Evolutionary conservation across 768 basidiomycete species (phyloP), one percentile per base, ranked within the genome.

Genomic region (Hysterangium stoloniferum): DNA sequence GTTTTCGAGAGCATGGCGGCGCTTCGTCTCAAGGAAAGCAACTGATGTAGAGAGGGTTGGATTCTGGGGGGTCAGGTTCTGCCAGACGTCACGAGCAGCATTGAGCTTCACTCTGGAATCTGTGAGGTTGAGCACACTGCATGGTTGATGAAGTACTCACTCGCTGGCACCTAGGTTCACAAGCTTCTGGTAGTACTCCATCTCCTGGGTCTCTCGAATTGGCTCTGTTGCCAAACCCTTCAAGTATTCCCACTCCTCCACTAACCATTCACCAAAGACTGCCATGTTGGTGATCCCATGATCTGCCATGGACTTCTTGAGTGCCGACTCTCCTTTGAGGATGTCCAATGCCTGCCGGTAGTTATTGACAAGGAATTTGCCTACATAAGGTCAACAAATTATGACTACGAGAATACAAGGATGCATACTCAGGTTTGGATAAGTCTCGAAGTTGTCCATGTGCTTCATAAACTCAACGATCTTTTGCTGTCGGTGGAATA

Each of bases 401-500:
- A 7, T 6, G 8, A 40, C 17, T 22, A 55, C 44, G 56, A 59
- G 31, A 53, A 32, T 7, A 47, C 49, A 32, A 57, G 11, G 38
- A 31, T 35, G 36, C 38, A 20, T 54, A 64, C 65, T 62, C 0
- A 60, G 47, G 2, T 54, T 51, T 0, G 45, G 47, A 42, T 64
- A 59, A 13, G 61, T 60, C n/a, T 60, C 54, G 54, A 37, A 44
- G 1, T 35, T 38, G 35, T 55, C 54, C 59, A 61, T 64, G 20
- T 51, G 54, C 0, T 6, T n/a, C 8, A 61, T 58, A 35, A 59
- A 54, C 24, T 50, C 33, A 12, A 62, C 57, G 22, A 66, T 62
- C 0, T 52, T 55, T 40, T 64, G 62, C 15, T 58, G 62, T 1
- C 58, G 60, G 51, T 66, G 66, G 36, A 61, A 67, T 2, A 25